Base-by-base conservation (phyloP, 176 grass and related monocot species). In the Urochloa ruziziensis region DNA sequence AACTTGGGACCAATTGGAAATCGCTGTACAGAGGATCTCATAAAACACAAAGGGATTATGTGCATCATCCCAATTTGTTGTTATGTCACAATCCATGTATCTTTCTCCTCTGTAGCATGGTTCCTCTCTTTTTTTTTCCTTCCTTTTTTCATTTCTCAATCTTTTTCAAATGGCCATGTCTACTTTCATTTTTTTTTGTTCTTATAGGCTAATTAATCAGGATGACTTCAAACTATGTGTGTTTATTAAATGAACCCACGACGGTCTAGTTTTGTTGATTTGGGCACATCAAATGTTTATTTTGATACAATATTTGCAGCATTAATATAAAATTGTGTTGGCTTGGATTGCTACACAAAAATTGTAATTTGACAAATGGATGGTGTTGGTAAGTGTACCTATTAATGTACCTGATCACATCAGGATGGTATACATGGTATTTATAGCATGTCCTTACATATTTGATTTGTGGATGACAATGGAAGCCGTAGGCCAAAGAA, bases 1-100 rank as follows among this genome's bases (percentile, higher is more conserved):
- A 53, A 61, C 80, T 40, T 71, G 80, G 80, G 86, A 88, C 86
- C 86, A 88, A 71, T 52, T 36, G 33, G 30, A 69, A 77, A 67
- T 77, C 86, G 21, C 53, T 69, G 36, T 72, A 33, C 43, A 54
- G 51, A 60, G 67, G 78, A 65, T 86, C 40, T 44, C 63, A 70
- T 77, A 63, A 72, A 88, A 78, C 54, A 70, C 73, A 54, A 64
- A 72, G 54, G 35, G 57, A 54, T 40, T 74, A 88, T 71, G 52
- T 87, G 52, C 61, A 76, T 56, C 46, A 80, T 79, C 74, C 77
- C 67, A 57, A 74, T 83, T 64, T 79, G 80, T 84, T 79, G 67
- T 77, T 51, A 17, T 80, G 86, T 84, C 86, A 27, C 46, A 66
- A 79, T 84, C 74, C 58, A 23, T 54, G 81, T 66, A 61, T 88